Conservation (phyloP, 2,329 filamentous ascomycete species). For the Fusarium aywerte region DNA sequence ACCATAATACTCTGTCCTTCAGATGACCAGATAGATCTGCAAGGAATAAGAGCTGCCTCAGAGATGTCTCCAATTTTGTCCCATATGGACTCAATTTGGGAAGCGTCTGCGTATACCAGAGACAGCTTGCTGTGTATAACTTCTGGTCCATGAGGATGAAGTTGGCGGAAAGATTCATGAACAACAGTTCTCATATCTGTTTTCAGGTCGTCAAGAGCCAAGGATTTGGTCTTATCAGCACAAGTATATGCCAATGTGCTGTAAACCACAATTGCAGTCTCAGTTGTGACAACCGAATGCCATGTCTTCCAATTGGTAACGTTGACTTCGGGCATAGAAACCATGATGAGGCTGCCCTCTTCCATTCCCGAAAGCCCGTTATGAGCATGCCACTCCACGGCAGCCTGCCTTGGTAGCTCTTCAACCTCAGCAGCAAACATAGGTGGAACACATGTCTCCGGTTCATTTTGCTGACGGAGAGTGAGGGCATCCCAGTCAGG, state of each 20-base stretch:
- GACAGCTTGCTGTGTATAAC: constrained; percentile 41
- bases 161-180: constrained; percentile 36
- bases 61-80: neutral
- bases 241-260: constrained; percentile 44
- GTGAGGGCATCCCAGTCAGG: constrained; percentile 63
- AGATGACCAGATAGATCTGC: constrained; percentile 52
- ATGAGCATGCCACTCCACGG: constrained; percentile 86
- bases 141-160: constrained; percentile 28
- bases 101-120: constrained; percentile 49
- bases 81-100: constrained; percentile 35
- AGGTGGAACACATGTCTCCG: constrained; percentile 63
- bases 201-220: constrained; percentile 20
- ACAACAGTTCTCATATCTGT: constrained; percentile 37
- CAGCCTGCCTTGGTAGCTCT: constrained; percentile 76
- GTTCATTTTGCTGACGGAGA: constrained; percentile 51
- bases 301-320: constrained; percentile 46
- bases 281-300: constrained; percentile 44
- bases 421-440: constrained; percentile 81
- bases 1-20: constrained; percentile 48
- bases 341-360: constrained; percentile 45
- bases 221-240: neutral
- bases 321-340: constrained; percentile 28
- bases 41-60: constrained; percentile 49
- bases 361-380: constrained; percentile 62
- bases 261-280: constrained; percentile 45